Conservation (phyloP, 768 basidiomycete genomes). For the Russula earlei region DNA sequence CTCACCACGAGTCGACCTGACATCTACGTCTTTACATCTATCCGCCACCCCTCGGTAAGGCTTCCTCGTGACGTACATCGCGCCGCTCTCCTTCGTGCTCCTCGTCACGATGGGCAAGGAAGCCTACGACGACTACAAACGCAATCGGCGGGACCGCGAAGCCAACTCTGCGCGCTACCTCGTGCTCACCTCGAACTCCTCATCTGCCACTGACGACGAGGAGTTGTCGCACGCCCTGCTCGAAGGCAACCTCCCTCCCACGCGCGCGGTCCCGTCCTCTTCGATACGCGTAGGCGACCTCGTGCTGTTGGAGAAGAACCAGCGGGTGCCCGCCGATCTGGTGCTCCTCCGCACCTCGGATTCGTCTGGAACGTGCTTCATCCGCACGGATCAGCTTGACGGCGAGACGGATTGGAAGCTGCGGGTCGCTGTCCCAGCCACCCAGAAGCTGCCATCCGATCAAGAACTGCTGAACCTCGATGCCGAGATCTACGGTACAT, state of each 20-base stretch:
- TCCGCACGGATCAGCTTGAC: slow-evolving; percentile 94
- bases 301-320: slow-evolving; percentile 89
- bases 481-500: slow-evolving; percentile 91
- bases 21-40: not conserved
- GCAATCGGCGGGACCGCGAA: slow-evolving; percentile 50
- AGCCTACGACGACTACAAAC: slow-evolving; percentile 94
- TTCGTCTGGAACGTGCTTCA: slow-evolving; percentile 87
- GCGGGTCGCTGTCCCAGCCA: slow-evolving; percentile 77
- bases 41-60: slow-evolving; percentile 35
- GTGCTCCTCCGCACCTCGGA: slow-evolving; percentile 85
- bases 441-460: slow-evolving; percentile 64
- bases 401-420: slow-evolving; percentile 99
- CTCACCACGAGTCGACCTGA: not conserved
- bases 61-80: slow-evolving; percentile 91
- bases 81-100: slow-evolving; percentile 91
- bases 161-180: slow-evolving; percentile 92
- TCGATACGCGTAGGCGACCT: slow-evolving; percentile 86
- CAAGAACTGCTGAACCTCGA: slow-evolving; percentile 49
- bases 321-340: slow-evolving; percentile 91
- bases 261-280: slow-evolving; percentile 80
- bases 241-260: slow-evolving; percentile 6
- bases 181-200: slow-evolving; percentile 50
- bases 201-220: slow-evolving; percentile 21
- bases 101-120: slow-evolving; percentile 97
- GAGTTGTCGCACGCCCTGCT: slow-evolving; percentile 20